Base-by-base conservation (phyloP, 192 early-diverging fungal genomes). In the Backusella sp. region DNA sequence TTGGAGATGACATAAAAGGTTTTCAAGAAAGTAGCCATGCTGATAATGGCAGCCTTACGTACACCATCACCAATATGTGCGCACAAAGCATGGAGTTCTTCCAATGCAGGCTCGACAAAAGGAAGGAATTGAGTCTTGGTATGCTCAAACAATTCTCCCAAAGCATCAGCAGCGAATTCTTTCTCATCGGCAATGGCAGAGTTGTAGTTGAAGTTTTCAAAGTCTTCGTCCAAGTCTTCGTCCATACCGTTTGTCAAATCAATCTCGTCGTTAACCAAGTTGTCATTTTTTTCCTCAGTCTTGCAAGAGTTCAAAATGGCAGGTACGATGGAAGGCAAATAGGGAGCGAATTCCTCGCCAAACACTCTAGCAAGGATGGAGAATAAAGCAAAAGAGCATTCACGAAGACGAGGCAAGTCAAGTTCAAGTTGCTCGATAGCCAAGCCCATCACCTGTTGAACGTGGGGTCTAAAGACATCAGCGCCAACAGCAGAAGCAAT, bases 131-230 rank as follows among this genome's bases (percentile, higher is more conserved):
- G 85, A 1, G 85, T 72, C 12, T 85, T 74, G 7, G 95, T 93
- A 66, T 91, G 87, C 70, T 88, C 86, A 84, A 97, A 97, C 23
- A 97, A 76, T 82, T 97, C 94, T 49, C 93, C 95, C 65, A 95
- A 85, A 9, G 92, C 92, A 75, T 96, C 94, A 26, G 91, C 93
- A 34, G 96, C 95, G 53, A 94, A 89, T 80, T 97, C 96, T 82
- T 97, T 97, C 77, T 97, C 96, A 42, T 96, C 94, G 1, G 95
- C 93, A 79, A 97, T 85, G 23, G 91, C 94, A 36, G 92, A 92
- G 71, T 87, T 91, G 72, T 94, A 84, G 21, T 84, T 87, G 69
- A 90, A 84, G 23, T 79, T 78, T 26, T 90, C 86, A 37, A 87
- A 89, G 28, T 90, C 87, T 11, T 90, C 88, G 21, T 91, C 88